Percentiles rank a stretch among this genome's conserved stretches.
These are phyloP conservation scores for Rhodamnia argentea DNA, from an alignment of 345 rosid species.

Conservation along the genomic window DNA sequence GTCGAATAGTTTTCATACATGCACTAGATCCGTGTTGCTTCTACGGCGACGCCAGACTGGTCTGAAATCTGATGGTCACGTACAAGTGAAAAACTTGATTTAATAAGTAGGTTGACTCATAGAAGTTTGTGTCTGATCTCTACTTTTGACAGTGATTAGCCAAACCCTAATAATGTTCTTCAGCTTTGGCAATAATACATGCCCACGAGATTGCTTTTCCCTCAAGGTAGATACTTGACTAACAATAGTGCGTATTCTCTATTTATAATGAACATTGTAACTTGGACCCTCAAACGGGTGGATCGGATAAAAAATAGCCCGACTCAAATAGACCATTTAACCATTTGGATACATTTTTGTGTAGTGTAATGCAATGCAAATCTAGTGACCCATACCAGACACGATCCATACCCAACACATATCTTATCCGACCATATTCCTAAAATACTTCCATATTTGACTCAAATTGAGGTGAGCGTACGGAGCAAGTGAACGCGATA, in stretches of 20 bases:
- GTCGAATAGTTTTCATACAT: not conserved
- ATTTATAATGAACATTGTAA: not conserved
- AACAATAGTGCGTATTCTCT: not conserved
- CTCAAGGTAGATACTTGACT: not conserved
- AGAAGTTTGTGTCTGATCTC: not conserved
- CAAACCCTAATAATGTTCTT: not conserved
- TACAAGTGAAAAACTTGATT: not conserved
- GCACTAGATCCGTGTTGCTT: not conserved
- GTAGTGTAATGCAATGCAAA: too few relatives aligned
- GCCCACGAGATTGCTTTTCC: not conserved
- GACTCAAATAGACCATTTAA: too few relatives aligned
- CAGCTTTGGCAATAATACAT: not conserved
- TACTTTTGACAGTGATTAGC: not conserved
- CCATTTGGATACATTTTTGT: too few relatives aligned
- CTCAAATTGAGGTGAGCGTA: too few relatives aligned
- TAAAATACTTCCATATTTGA: too few relatives aligned
- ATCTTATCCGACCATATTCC: too few relatives aligned
- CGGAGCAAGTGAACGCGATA: too few relatives aligned
- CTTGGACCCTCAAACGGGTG: too few relatives aligned
- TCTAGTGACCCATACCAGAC: too few relatives aligned
- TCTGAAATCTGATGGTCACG: not conserved
- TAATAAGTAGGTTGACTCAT: not conserved
- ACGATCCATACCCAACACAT: too few relatives aligned
- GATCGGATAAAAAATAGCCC: too few relatives aligned
- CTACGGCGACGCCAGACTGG: not conserved